phyloP scores from a whole-genome alignment of 2,329 filamentous ascomycete genomes.

The Fusarium globosum region DNA sequence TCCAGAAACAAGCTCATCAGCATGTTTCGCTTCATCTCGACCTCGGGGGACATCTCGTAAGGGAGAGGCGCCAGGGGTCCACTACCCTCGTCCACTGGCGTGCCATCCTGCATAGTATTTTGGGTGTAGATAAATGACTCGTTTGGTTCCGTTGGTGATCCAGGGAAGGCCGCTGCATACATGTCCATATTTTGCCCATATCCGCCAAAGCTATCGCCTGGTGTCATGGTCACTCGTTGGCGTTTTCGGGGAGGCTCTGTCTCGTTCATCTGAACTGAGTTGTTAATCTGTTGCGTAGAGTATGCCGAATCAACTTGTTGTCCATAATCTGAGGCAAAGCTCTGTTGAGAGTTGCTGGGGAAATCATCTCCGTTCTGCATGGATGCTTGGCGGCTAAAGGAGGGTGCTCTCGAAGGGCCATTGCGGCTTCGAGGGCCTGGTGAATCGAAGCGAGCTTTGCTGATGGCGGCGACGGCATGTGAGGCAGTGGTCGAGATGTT shows the following conservation, averaged over 20 bases:
- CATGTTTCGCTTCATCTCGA: conserved; percentile 82
- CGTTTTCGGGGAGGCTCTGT: conserved; percentile 86
- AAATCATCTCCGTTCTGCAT: conserved; percentile 77
- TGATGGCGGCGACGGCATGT: conserved; percentile 94
- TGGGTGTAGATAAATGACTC: conserved; percentile 80
- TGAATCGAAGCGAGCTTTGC: conserved; percentile 93
- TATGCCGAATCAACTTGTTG: conserved; percentile 79
- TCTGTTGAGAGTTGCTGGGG: conserved; percentile 85
- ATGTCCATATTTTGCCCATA: conserved; percentile 61
- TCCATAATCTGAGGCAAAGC: conserved; percentile 79
- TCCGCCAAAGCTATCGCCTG: conserved; percentile 68
- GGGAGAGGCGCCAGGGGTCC: conserved; percentile 74
- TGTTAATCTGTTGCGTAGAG: conserved; percentile 67
- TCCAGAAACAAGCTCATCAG: conserved; percentile 88
- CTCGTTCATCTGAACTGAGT: conserved; percentile 54
- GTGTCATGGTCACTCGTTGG: conserved; percentile 67
- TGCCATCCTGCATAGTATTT: conserved; percentile 56
- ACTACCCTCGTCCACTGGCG: conserved; percentile 61
- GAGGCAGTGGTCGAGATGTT: conserved; percentile 95
- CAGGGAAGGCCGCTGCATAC: conserved; percentile 63
- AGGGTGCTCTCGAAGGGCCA: conserved; percentile 73
- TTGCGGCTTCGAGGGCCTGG: conserved; percentile 76
- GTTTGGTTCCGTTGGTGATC: conserved; percentile 83
- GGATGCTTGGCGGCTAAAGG: conserved; percentile 77
- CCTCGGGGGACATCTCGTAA: conserved; percentile 69